Evolutionary conservation across 805 yeast species (phyloP).

Genomic region (Cyberlindnera subsufficiens): DNA sequence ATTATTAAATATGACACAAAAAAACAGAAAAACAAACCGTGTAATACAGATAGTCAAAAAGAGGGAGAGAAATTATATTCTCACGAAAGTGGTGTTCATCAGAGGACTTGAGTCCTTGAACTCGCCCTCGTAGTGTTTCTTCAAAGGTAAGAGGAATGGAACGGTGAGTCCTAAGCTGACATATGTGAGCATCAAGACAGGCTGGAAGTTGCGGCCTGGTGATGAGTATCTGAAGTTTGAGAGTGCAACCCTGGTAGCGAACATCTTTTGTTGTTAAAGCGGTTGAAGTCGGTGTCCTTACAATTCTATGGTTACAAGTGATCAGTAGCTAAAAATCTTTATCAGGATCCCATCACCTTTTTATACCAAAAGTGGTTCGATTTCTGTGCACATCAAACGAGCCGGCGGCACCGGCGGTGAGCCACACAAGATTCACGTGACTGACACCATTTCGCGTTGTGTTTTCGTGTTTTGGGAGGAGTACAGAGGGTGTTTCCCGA

Average conservation of each 20-base stretch:
- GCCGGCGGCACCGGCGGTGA: too few relatives aligned
- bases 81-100: not conserved
- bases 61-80: not conserved
- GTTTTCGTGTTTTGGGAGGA: not conserved
- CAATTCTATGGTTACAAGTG: not conserved
- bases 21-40: not conserved
- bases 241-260: conserved; percentile 9
- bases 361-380: too few relatives aligned
- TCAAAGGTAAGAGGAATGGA: conserved; percentile 18
- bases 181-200: conserved; percentile 20
- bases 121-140: conserved; percentile 9
- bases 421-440: not conserved
- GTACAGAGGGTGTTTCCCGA: too few relatives aligned
- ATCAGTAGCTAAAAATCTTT: not conserved
- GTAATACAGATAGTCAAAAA: not conserved
- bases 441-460: not conserved
- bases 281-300: not conserved
- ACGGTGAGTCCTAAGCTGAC: conserved; percentile 17
- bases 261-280: conserved; percentile 4
- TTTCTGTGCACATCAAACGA: too few relatives aligned
- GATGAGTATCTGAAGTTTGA: conserved; percentile 17
- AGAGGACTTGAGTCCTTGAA: not conserved
- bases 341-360: too few relatives aligned
- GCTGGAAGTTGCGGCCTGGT: conserved; percentile 10
- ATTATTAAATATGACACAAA: not conserved